Base-by-base conservation (phyloP, 805 yeast species). In the Torulaspora gathmanii region DNA sequence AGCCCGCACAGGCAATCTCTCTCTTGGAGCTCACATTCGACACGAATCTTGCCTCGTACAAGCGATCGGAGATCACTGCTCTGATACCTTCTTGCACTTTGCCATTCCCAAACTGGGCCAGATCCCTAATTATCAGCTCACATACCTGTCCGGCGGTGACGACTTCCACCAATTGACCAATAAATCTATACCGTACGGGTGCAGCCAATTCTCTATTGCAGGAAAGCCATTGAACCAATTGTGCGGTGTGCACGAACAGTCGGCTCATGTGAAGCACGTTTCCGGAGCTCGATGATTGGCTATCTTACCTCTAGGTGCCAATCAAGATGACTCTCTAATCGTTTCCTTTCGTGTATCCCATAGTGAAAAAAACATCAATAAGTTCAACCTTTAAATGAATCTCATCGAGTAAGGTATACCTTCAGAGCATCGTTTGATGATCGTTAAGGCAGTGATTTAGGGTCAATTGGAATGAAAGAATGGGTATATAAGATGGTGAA, bases 131-230 rank as follows among this genome's bases (percentile, higher is more conserved):
- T 7, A 23, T 28, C 33, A 51, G 20, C n/a, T 31, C 31, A 34
- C 57, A 51, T 38, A 37, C 16, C 27, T 16, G 20, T 23, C 26
- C 33, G 19, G 31, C 25, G 28, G 29, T 43, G 11, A 45, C 42
- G 16, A 55, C 33, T 25, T 54, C 60, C 20, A 47, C 15, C 15
- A 52, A 44, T 26, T 54, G 58, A 6, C 51, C 53, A 13, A 56
- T 29, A 2, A 49, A 26, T 19, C 57, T 39, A 23, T 39, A 44
- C 11, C 47, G 44, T 15, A 26, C 38, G 22, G 44, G 39, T 28
- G 37, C 42, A 31, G 38, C 13, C 33, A 17, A 3, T 15, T 19
- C 34, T 19, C 25, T 31, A 22, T 22, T 5, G 3, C 17, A n/a
- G 12, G 25, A 22, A 22, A 39, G 12, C 22, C 23, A 19, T 17